Percentiles rank a stretch among this genome's conserved stretches.
Evolutionary conservation across 768 basidiomycete species (phyloP).

Genomic region (Panus rudis): DNA sequence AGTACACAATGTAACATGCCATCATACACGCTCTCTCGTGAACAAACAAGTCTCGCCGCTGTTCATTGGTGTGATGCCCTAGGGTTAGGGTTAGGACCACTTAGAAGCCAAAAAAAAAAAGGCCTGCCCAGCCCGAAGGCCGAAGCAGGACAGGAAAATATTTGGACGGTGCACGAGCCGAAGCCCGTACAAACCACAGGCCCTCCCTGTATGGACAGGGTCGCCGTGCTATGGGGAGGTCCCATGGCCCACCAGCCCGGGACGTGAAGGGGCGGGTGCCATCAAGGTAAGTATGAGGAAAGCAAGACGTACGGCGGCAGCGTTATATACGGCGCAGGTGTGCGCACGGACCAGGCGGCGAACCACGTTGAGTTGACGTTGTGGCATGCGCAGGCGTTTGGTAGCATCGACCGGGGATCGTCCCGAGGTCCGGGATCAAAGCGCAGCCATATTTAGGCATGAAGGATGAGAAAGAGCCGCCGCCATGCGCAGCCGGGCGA

Average conservation of each 20-base stretch:
- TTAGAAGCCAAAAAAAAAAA: constrained; percentile 1
- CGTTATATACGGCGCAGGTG: constrained; percentile 1
- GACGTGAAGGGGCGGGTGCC: constrained; percentile 19
- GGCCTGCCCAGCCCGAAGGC: not conserved
- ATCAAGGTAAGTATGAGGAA: constrained; percentile 21
- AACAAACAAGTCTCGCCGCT: not conserved
- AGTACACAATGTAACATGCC: too few relatives aligned
- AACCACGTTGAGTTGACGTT: not conserved
- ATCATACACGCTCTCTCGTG: not conserved
- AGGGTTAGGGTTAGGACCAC: constrained; percentile 1
- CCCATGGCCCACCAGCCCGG: constrained; percentile 17
- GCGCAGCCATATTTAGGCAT: too few relatives aligned
- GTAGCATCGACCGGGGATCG: not conserved
- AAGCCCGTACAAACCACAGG: constrained; percentile 1
- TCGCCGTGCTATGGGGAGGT: constrained; percentile 13
- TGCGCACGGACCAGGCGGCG: constrained; percentile 15
- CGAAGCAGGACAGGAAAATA: constrained; percentile 1
- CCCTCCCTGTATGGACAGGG: not conserved
- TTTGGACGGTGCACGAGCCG: constrained; percentile 1
- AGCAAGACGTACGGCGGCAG: not conserved
- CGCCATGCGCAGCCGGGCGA: too few relatives aligned
- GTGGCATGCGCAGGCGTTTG: not conserved
- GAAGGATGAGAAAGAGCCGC: too few relatives aligned
- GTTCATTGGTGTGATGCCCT: not conserved
- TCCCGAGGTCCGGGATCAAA: not conserved